Evolutionary conservation across 306 rosid genomes (phyloP).

Genomic region (Vigna radiata): DNA sequence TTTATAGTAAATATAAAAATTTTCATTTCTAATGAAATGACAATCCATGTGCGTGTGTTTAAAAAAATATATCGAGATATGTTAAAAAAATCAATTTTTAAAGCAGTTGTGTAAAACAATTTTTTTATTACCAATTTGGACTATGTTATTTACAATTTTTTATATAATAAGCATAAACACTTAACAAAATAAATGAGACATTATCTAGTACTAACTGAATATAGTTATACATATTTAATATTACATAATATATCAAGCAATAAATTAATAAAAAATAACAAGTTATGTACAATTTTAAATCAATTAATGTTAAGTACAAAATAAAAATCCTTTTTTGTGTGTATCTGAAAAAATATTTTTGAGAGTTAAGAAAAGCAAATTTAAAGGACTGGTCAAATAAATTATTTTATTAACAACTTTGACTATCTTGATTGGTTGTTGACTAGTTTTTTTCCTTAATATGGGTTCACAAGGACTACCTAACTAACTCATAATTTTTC

Average conservation of each 20-base stretch:
- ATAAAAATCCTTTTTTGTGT: too few species aligned
- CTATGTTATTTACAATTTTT: background rate
- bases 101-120: background rate
- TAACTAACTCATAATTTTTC: background rate
- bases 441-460: background rate
- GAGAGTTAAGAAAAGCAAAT: background rate
- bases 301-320: too few species aligned
- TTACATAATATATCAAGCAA: too few species aligned
- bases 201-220: too few species aligned
- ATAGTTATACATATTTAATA: too few species aligned
- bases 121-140: background rate
- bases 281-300: too few species aligned
- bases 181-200: too few species aligned
- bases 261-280: too few species aligned
- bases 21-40: too few species aligned
- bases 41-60: too few species aligned
- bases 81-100: background rate
- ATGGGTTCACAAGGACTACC: background rate
- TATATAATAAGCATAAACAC: too few species aligned
- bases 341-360: background rate
- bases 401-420: background rate
- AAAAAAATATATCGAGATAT: background rate
- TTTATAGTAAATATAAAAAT: too few species aligned
- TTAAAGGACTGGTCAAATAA: background rate
- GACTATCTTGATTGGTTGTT: background rate